These are phyloP conservation scores for Nicotiana obtusifolia DNA, from an alignment of 257 asterid species.

Conservation along the genomic window DNA sequence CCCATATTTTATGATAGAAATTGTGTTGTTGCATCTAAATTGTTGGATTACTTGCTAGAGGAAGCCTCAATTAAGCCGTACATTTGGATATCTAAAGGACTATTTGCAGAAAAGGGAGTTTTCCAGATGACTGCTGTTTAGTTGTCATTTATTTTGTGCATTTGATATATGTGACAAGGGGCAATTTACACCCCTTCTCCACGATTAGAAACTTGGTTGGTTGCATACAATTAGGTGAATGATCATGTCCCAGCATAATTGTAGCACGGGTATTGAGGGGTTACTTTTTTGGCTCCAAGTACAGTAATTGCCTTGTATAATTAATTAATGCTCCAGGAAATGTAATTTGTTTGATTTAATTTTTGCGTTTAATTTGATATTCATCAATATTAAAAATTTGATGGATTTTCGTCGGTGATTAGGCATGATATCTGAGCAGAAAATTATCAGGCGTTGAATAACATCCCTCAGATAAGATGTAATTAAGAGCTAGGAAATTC, in stretches of 20 bases:
- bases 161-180: constrained; percentile 14
- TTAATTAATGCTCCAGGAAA: neutral
- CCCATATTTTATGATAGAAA: constrained; percentile 8
- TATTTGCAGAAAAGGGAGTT: neutral
- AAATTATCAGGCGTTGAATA: neutral
- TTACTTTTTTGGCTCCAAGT: neutral
- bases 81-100: neutral
- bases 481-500: neutral
- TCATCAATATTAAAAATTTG: neutral
- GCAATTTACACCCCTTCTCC: neutral
- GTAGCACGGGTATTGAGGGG: constrained; percentile 5
- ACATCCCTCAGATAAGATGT: neutral
- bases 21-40: neutral
- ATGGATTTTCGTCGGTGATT: neutral
- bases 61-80: neutral
- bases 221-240: neutral
- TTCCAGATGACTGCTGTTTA: neutral
- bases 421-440: neutral
- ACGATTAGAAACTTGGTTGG: neutral
- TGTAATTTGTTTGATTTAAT: neutral
- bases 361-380: neutral
- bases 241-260: neutral
- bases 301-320: neutral
- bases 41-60: neutral
- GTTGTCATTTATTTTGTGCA: neutral